phyloP scores from a whole-genome alignment of 140 eudicot genomes.

The Erigeron philadelphicus region DNA sequence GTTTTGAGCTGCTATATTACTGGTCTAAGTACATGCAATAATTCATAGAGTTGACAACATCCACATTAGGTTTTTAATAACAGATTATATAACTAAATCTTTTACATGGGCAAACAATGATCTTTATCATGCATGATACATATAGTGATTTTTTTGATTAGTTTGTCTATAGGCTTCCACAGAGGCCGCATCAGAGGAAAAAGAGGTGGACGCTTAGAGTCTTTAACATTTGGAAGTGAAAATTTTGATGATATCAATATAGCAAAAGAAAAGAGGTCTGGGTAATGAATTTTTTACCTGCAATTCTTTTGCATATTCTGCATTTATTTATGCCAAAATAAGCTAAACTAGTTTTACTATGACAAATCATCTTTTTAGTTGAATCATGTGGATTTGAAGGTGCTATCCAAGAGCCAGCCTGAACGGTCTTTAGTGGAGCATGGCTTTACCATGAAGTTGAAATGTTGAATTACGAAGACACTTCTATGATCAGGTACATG shows the following conservation, averaged over 20 bases:
- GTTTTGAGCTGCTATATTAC: too few relatives aligned
- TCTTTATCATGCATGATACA: slow-evolving; percentile 6
- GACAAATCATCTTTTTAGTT: too few relatives aligned
- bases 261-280: slow-evolving; percentile 86
- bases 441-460: slow-evolving; percentile 92
- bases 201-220: slow-evolving; percentile 86
- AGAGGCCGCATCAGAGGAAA: slow-evolving; percentile 55
- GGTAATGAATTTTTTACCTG: slow-evolving; percentile 13
- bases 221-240: slow-evolving; percentile 87
- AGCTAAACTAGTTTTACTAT: too few relatives aligned
- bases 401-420: slow-evolving; percentile 79
- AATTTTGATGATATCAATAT: slow-evolving; percentile 89
- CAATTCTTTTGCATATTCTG: not conserved
- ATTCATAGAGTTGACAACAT: too few relatives aligned
- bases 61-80: too few relatives aligned
- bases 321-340: not conserved
- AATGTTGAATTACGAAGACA: slow-evolving; percentile 95
- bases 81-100: too few relatives aligned
- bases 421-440: slow-evolving; percentile 95
- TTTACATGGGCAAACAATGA: not conserved
- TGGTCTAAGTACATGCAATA: too few relatives aligned
- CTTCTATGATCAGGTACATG: slow-evolving; percentile 77
- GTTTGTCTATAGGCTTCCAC: slow-evolving; percentile 27
- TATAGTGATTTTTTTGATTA: slow-evolving; percentile 22
- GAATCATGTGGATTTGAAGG: slow-evolving; percentile 63